Evolutionary conservation across 495 filamentous ascomycete species (phyloP), one percentile per base, ranked within the genome.

Genomic region (Alectoria sarmentosa): DNA sequence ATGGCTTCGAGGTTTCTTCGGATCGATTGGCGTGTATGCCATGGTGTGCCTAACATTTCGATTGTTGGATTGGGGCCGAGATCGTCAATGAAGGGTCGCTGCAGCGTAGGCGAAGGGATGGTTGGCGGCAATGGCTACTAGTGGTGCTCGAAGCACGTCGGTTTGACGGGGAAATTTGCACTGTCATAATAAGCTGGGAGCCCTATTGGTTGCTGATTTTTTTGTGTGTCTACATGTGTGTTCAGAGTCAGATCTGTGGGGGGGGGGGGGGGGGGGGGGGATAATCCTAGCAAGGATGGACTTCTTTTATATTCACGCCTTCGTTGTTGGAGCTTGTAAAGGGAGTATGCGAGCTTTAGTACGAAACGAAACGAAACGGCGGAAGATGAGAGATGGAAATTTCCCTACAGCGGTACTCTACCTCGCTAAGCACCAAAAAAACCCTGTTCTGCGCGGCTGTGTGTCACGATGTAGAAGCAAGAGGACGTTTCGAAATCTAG

Each of bases 131-230:
- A 75, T 73, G n/a, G 72, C 71, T 13, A 69, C 57, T 67, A 71
- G 76, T 32, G 75, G 68, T 59, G 75, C 67, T 61, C 72, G 69
- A 52, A 78, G 73, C 38, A 76, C 66, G 49, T 79, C 75, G 58
- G 78, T 66, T 71, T 71, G 28, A 72, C 73, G 14, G 75, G 67
- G 15, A 74, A 59, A n/a, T n/a, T 38, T 70, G 66, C 28, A 37
- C 30, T 26, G 68, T 71, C 30, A 76, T 74, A 30, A 76, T 74
- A 30, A 68, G 69, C 60, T 76, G 62, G 60, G 77, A 79, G 48
- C 71, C 71, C 67, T 72, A 54, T 34, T 63, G 63, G 17, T 54
- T 17, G 32, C 62, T 65, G 46, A 69, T 69, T 8, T 32, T 59
- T 58, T 14, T 37, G 21, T 58, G 17, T 37, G 21, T 65, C 65